Percentiles rank a stretch among this genome's conserved stretches.
Conservation (phyloP, 257 asterid species). For the Solanum rostratum region DNA sequence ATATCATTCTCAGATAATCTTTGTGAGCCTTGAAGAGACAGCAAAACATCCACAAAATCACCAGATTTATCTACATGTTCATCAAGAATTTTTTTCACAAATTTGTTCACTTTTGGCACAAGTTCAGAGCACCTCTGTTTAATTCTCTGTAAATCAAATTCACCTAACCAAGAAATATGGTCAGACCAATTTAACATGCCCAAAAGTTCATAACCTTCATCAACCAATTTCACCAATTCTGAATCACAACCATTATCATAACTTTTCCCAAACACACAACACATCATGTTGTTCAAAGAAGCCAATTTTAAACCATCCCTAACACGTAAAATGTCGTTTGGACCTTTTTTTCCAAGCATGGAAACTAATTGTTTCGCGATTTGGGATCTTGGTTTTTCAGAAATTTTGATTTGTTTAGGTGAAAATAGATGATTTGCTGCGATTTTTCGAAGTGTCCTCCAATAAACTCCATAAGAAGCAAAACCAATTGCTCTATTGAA, state of each 20-base stretch:
- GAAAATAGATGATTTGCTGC: slow-evolving; percentile 54
- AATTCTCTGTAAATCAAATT: slow-evolving; percentile 51
- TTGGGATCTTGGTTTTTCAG: slow-evolving; percentile 38
- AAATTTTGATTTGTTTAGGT: slow-evolving; percentile 42
- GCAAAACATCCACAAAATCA: slow-evolving; percentile 59
- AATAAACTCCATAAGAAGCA: slow-evolving; percentile 71
- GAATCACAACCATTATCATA: slow-evolving; percentile 14
- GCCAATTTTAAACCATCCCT: slow-evolving; percentile 52
- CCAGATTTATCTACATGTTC: slow-evolving; percentile 18
- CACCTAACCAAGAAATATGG: slow-evolving; percentile 52
- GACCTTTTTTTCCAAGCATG: neutral
- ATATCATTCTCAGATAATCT: slow-evolving; percentile 60
- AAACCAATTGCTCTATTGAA: slow-evolving; percentile 77
- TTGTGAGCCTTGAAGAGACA: slow-evolving; percentile 43
- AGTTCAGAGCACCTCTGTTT: slow-evolving; percentile 48
- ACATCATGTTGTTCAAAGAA: slow-evolving; percentile 70
- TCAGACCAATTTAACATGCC: slow-evolving; percentile 66
- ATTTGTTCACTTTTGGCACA: slow-evolving; percentile 56
- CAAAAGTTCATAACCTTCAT: slow-evolving; percentile 54
- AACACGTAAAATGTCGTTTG: slow-evolving; percentile 18
- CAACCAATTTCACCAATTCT: slow-evolving; percentile 42
- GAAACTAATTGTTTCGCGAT: slow-evolving; percentile 37
- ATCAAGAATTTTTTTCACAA: slow-evolving; percentile 39
- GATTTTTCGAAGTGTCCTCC: slow-evolving; percentile 57
- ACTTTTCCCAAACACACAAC: slow-evolving; percentile 46